These are phyloP conservation scores for Saccharum officinarum DNA, from an alignment of 176 grass and related monocot genomes.

Conservation along the genomic window DNA sequence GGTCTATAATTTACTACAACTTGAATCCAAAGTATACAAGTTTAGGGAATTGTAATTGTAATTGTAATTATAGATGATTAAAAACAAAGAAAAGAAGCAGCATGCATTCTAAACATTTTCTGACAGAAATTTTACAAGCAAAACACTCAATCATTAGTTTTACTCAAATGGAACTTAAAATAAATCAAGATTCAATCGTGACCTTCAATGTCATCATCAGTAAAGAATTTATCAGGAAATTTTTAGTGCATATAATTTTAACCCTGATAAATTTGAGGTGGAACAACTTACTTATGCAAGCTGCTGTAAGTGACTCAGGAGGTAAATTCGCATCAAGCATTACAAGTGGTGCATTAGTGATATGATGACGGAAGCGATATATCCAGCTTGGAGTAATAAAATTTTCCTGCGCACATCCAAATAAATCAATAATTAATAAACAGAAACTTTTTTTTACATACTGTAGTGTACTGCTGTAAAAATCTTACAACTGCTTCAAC, in stretches of 20 bases:
- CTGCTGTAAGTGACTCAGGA: constrained; percentile 61
- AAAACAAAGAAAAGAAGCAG: background rate
- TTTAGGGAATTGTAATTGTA: background rate
- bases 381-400: constrained; percentile 79
- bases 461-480: constrained; percentile 1
- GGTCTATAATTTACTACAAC: background rate
- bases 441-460: background rate
- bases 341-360: constrained; percentile 66
- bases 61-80: constrained; percentile 12
- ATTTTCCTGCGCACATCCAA: constrained; percentile 55
- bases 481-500: constrained; percentile 92
- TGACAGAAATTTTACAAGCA: background rate
- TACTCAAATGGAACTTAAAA: background rate
- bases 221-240: background rate
- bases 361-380: constrained; percentile 52
- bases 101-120: background rate
- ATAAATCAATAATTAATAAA: constrained; percentile 24
- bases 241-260: background rate
- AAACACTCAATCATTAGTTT: background rate
- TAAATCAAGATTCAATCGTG: background rate
- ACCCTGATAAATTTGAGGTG: background rate
- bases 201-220: background rate
- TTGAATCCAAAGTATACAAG: constrained; percentile 20
- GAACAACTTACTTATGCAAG: constrained; percentile 68
- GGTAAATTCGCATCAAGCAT: constrained; percentile 97